A percentile compares a stretch with the other conserved stretches of the same genome.
phyloP scores from a whole-genome alignment of 2,329 filamentous ascomycete species.

The Xylariales sp. region DNA sequence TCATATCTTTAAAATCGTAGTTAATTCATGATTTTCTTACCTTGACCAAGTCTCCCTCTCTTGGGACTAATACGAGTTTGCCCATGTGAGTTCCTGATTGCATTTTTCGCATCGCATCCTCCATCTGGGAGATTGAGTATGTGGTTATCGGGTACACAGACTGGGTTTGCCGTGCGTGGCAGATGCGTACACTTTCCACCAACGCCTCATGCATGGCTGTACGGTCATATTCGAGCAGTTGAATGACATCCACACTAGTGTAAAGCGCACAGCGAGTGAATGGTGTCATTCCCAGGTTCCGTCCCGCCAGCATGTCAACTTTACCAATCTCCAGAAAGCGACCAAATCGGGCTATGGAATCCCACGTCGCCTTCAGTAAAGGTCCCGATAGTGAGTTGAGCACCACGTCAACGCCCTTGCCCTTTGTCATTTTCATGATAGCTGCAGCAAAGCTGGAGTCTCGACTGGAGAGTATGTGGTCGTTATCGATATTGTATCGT shows the following conservation, averaged over 20 bases:
- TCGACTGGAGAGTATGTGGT: constrained; percentile 19
- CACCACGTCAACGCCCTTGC: background rate
- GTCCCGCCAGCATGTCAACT: constrained; percentile 21
- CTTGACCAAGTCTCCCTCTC: too few relatives aligned
- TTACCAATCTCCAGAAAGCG: constrained; percentile 23
- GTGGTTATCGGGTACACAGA: constrained; percentile 9
- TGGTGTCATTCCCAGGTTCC: constrained; percentile 25
- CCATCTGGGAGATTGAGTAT: constrained; percentile 11
- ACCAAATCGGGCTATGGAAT: constrained; percentile 23
- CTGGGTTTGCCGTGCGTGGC: too few relatives aligned
- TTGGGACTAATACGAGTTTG: constrained; percentile 18
- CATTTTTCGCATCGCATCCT: constrained; percentile 26
- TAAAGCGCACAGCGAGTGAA: constrained; percentile 15
- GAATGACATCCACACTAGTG: background rate
- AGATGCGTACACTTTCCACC: background rate
- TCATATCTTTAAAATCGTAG: too few relatives aligned
- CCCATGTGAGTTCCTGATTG: constrained; percentile 27
- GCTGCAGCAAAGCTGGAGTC: constrained; percentile 16
- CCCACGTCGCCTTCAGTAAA: constrained; percentile 17
- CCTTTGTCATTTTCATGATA: constrained; percentile 11
- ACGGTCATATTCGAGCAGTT: constrained; percentile 10
- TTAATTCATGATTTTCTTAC: too few relatives aligned
- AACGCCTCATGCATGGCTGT: too few relatives aligned
- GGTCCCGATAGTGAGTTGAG: background rate
- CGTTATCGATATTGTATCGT: constrained; percentile 14